Conservation (phyloP, 2,329 filamentous ascomycete species). For the Macrophomina tecta region DNA sequence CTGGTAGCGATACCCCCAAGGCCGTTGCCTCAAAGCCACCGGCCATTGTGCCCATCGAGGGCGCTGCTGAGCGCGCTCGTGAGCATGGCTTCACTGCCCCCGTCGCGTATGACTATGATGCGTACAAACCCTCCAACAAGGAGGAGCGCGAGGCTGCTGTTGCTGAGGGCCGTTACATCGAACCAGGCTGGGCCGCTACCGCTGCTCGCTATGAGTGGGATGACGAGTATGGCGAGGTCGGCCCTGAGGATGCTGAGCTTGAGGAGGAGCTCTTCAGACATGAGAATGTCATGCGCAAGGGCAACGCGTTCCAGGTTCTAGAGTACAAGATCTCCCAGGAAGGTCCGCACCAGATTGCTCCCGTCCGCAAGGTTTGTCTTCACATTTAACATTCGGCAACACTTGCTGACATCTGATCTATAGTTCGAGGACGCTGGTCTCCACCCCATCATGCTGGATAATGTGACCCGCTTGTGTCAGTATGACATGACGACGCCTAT, state of each 20-base stretch:
- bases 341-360: slow-evolving; percentile 53
- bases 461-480: slow-evolving; percentile 71
- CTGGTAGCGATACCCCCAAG: slow-evolving; percentile 34
- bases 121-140: slow-evolving; percentile 32
- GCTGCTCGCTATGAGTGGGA: slow-evolving; percentile 81
- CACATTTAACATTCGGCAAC: neutral
- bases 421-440: slow-evolving; percentile 79
- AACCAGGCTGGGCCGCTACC: slow-evolving; percentile 56
- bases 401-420: slow-evolving; percentile 41
- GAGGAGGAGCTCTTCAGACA: slow-evolving; percentile 76
- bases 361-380: slow-evolving; percentile 57
- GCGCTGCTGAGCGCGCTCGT: slow-evolving; percentile 26
- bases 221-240: slow-evolving; percentile 85
- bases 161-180: slow-evolving; percentile 1
- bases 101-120: slow-evolving; percentile 58
- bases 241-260: slow-evolving; percentile 71
- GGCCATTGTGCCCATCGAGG: slow-evolving; percentile 4
- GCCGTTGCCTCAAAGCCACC: slow-evolving; percentile 35
- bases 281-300: slow-evolving; percentile 61
- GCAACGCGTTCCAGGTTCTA: slow-evolving; percentile 67
- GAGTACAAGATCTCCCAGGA: slow-evolving; percentile 59
- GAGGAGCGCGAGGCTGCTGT: slow-evolving; percentile 34
- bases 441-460: slow-evolving; percentile 82
- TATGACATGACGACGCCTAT: slow-evolving; percentile 83
- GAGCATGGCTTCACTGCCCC: slow-evolving; percentile 55